phyloP scores from a whole-genome alignment of 2,329 filamentous ascomycete species.

The Dothideomycetes sp. region DNA sequence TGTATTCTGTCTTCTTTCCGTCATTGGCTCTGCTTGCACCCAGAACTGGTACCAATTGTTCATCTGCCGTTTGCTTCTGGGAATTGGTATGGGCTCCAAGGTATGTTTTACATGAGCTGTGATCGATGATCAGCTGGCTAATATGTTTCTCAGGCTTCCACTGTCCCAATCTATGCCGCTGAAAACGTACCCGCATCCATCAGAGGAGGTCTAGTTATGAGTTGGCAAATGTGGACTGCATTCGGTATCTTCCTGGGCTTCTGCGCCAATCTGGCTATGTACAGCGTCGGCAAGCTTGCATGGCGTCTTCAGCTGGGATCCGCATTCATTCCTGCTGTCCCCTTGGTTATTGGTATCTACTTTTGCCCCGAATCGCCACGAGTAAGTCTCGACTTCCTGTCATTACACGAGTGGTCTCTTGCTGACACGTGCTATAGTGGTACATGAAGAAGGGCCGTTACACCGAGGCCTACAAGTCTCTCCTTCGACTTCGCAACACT shows the following conservation, averaged over 20 bases:
- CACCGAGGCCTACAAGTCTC: slow-evolving; percentile 26
- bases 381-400: not conserved
- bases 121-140: no score
- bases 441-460: slow-evolving; percentile 30
- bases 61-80: slow-evolving; percentile 9
- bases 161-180: slow-evolving; percentile 10
- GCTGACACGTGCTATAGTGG: slow-evolving; percentile 20
- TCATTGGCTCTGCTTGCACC: slow-evolving; percentile 5
- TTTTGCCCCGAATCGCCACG: slow-evolving; percentile 13
- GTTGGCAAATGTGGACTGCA: slow-evolving; percentile 28
- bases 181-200: slow-evolving; percentile 10
- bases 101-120: no score
- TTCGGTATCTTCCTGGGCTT: slow-evolving; percentile 37
- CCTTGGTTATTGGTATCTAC: slow-evolving; percentile 31
- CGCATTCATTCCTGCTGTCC: slow-evolving; percentile 36
- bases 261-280: slow-evolving; percentile 30
- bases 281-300: slow-evolving; percentile 24
- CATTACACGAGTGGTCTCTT: no score
- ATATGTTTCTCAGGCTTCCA: no score
- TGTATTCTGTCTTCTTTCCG: slow-evolving; percentile 7
- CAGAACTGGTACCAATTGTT: slow-evolving; percentile 10
- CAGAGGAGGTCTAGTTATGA: slow-evolving; percentile 18
- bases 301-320: slow-evolving; percentile 38
- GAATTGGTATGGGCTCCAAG: slow-evolving; percentile 12
- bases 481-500: slow-evolving; percentile 27